Base-by-base conservation (phyloP, 768 basidiomycete species). In the Pulveroboletus sp. region DNA sequence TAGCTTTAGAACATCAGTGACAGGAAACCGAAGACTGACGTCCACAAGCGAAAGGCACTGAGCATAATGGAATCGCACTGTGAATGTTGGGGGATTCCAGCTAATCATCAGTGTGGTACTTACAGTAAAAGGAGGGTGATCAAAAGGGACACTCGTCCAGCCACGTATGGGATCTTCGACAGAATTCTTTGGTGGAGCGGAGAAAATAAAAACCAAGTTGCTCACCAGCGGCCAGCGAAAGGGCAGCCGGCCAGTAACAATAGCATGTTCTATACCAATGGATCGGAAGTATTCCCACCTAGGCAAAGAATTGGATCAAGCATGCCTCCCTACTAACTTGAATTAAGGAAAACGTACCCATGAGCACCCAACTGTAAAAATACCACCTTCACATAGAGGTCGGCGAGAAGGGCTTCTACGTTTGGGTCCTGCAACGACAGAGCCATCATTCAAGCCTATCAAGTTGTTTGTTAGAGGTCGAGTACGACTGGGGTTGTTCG, bases 141-240 rank as follows among this genome's bases (percentile, higher is more conserved):
- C 32, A 59, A 24, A 41, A 55, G 43, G 23, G 16, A 33, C 13
- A 42, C n/a, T 11, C 53, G 47, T 5, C 56, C 50, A 12, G 27
- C n/a, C 21, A 59, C 5, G 32, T 58, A 59, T 2, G 58, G 48
- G 23, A 59, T 25, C 58, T 59, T 5, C 10, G 21, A 20, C 9
- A 10, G 24, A 20, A 14, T 9, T 20, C 16, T 40, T 42, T 16
- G 34, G 31, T 17, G 31, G n/a, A 11, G 5, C 7, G 14, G 16
- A 27, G 8, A 9, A 5, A 47, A 41, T 9, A 16, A 27, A 25
- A 10, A 38, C 11, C 23, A 9, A 27, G 12, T 10, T 9, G 2
- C 62, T 60, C 29, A 65, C 65, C 29, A 65, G 55, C 29, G 48
- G 29, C 63, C 55, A 67, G 10, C 49, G 62, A 24, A 66, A 58